These are phyloP conservation scores for Beauveria sp. DNA, from an alignment of 2,329 filamentous ascomycete genomes.

Conservation along the genomic window DNA sequence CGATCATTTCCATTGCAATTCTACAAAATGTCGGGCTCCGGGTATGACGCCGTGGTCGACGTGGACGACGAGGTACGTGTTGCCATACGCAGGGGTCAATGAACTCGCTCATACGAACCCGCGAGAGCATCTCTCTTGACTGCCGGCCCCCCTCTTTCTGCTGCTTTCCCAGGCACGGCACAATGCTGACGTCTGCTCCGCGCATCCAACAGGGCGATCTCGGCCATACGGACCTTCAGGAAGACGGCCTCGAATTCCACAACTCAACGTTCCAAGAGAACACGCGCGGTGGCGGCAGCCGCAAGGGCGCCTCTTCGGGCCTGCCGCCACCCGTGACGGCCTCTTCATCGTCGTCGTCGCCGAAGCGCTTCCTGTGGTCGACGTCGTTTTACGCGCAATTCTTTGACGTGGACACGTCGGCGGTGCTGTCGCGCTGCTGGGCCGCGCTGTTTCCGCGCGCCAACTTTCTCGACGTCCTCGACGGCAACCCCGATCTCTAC, in stretches of 20 bases:
- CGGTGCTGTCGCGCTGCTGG: conserved; percentile 79
- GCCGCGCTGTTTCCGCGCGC: conserved; percentile 83
- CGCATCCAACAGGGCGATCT: conserved; percentile 69
- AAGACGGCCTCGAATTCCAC: conserved; percentile 93
- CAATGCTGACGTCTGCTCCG: conserved; percentile 9
- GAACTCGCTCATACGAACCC: neutral
- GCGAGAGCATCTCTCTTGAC: neutral
- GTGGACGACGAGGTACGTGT: conserved; percentile 78
- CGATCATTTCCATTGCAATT: neutral
- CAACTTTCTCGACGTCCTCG: conserved; percentile 94
- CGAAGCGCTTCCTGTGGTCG: conserved; percentile 88
- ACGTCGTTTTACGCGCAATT: conserved; percentile 93
- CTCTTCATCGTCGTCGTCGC: conserved; percentile 35
- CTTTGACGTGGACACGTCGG: conserved; percentile 94
- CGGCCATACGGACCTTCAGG: conserved; percentile 94
- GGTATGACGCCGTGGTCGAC: conserved; percentile 97
- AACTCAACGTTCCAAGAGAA: conserved; percentile 73
- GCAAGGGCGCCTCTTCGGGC: conserved; percentile 35
- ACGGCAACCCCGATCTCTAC: conserved; percentile 95
- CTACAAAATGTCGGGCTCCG: conserved; percentile 66
- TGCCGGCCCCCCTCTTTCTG: neutral
- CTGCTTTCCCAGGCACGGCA: neutral
- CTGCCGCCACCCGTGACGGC: conserved; percentile 54
- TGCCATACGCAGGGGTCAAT: neutral
- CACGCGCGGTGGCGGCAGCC: conserved; percentile 37